Evolutionary conservation across 176 grass and related monocot genomes (phyloP).

Genomic region (Cenchrus fungigraminus): DNA sequence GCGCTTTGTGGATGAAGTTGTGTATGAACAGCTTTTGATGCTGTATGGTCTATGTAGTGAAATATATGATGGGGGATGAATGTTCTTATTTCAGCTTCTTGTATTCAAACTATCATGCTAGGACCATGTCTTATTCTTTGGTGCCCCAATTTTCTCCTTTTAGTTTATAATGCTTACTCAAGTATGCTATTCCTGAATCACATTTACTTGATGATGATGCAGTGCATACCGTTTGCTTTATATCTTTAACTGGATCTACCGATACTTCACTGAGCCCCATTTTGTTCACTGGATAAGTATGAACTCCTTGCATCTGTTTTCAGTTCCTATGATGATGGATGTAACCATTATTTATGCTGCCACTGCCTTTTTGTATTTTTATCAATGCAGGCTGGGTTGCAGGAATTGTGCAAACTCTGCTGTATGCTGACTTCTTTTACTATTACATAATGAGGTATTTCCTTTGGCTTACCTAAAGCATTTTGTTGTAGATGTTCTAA

Average conservation of each 20-base stretch:
- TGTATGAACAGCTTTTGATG: not conserved
- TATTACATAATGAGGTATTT: conserved; percentile 94
- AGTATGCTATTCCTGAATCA: conserved; percentile 13
- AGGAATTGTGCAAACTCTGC: conserved; percentile 76
- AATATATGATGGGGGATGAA: not conserved
- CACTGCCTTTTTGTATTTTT: not conserved
- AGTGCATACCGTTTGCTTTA: conserved; percentile 90
- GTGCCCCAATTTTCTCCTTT: not conserved
- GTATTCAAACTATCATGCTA: not conserved
- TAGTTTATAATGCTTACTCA: not conserved
- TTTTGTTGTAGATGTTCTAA: conserved; percentile 16
- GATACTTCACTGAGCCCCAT: conserved; percentile 83
- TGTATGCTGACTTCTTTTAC: conserved; percentile 97
- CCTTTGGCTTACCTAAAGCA: not conserved
- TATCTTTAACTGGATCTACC: conserved; percentile 93
- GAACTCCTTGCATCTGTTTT: conserved; percentile 16
- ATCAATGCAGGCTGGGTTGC: conserved; percentile 74
- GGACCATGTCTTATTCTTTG: not conserved
- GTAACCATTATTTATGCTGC: not conserved
- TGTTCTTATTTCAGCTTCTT: conserved; percentile 15
- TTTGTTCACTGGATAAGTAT: conserved; percentile 98
- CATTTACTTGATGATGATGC: conserved; percentile 50
- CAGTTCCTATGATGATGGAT: not conserved
- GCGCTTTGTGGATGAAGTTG: not conserved
- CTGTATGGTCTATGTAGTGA: not conserved